Evolutionary conservation across 805 yeast genomes (phyloP).

Genomic region (Spathaspora sp.): DNA sequence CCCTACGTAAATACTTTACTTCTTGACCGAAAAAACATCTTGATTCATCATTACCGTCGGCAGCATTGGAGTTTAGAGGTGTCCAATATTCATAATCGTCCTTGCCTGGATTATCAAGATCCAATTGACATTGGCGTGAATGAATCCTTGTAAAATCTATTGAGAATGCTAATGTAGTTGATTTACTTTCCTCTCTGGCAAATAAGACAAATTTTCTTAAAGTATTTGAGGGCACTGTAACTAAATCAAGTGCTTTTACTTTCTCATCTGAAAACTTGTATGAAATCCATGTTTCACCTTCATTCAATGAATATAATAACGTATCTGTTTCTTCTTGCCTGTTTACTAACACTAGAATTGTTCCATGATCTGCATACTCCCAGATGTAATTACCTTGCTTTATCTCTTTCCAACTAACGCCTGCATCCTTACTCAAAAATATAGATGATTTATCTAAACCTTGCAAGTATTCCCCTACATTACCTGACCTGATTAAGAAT

Average conservation of each 20-base stretch:
- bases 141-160: slow-evolving; percentile 34
- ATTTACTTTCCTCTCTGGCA: slow-evolving; percentile 38
- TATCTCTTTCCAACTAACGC: slow-evolving; percentile 83
- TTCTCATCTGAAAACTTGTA: slow-evolving; percentile 51
- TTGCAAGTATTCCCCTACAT: slow-evolving; percentile 65
- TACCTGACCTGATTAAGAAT: slow-evolving; percentile 83
- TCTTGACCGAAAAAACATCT: slow-evolving; percentile 43
- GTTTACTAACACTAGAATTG: slow-evolving; percentile 68
- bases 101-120: slow-evolving; percentile 36
- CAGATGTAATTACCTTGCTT: slow-evolving; percentile 75
- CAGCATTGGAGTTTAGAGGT: slow-evolving; percentile 32
- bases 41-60: slow-evolving; percentile 17
- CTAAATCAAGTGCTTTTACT: slow-evolving; percentile 63
- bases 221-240: slow-evolving; percentile 88
- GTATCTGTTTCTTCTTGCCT: slow-evolving; percentile 55
- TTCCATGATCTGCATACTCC: slow-evolving; percentile 97
- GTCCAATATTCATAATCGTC: slow-evolving; percentile 44
- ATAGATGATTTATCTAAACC: slow-evolving; percentile 49
- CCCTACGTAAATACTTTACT: slow-evolving; percentile 37
- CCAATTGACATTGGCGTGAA: slow-evolving; percentile 38
- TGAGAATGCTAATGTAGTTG: slow-evolving; percentile 47
- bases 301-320: slow-evolving; percentile 67
- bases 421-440: slow-evolving; percentile 83
- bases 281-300: slow-evolving; percentile 74
- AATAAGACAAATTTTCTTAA: slow-evolving; percentile 72